Evolutionary conservation across 2,329 filamentous ascomycete species (phyloP), one percentile per base, ranked within the genome.

Genomic region (Stromatinia cepivora): DNA sequence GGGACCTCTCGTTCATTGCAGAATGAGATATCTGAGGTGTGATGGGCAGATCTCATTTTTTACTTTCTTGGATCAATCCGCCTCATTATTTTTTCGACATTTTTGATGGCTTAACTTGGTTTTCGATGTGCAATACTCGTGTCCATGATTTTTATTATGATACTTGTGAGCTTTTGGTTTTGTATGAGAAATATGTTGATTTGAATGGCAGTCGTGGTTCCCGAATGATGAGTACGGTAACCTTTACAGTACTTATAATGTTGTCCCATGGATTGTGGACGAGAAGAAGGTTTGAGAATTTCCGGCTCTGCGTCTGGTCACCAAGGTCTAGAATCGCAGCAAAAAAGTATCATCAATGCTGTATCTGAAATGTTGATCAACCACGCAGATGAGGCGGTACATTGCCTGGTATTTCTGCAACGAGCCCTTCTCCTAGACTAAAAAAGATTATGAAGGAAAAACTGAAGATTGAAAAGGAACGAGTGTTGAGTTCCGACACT

Each of bases 1-100:
- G 52, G 64, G 64, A n/a, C 39, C 34, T 66, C 22, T 36, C 31
- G 39, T 58, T 66, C 25, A 46, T 42, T 66, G 63, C 63, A 57
- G 52, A 52, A 17, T 22, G 20, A 20, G 13, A 22, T 59, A 52
- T 28, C 52, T 53, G 61, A 53, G 58, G 10, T 46, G 13, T 64
- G 61, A 53, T 36, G 46, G 39, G 39, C 42, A 62, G 31, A 20
- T 62, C n/a, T 62, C 39, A 46, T 34, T n/a, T 31, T 48, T 31
- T 34, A 39, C 45, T 34, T 20, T 42, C 34, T 39, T 9, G 31
- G 36, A 7, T 39, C 56, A 58, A 39, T 42, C 36, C 42, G 22
- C 42, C 10, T 34, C 25, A 56, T 56, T 4, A 34, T 15, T 28
- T 61, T 15, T 3, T 61, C 39, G 42, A 61, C 25, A 9, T 61